phyloP scores from a whole-genome alignment of 2,329 filamentous ascomycete genomes.

The Macroventuria anomochaeta region DNA sequence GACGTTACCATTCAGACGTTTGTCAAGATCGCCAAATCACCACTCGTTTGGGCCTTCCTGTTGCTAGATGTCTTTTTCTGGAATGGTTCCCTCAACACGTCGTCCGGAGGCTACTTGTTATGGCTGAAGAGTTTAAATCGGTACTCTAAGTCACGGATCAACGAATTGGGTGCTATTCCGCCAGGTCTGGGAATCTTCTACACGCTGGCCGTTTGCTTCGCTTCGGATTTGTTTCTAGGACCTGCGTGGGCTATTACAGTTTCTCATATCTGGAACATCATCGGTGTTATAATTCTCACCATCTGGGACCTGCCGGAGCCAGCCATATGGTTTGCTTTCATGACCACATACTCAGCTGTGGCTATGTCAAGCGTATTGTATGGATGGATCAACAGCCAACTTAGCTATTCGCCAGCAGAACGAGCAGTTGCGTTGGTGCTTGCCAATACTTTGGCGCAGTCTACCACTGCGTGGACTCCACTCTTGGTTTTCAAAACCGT shows the following conservation, averaged over 20 bases:
- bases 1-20: slow-evolving; percentile 30
- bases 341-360: slow-evolving; percentile 57
- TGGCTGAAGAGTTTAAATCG: slow-evolving; percentile 64
- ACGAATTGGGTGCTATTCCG: slow-evolving; percentile 60
- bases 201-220: slow-evolving; percentile 61
- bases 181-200: slow-evolving; percentile 65
- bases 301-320: slow-evolving; percentile 64
- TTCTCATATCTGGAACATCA: slow-evolving; percentile 58
- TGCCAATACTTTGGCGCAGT: slow-evolving; percentile 62
- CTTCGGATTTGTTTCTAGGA: slow-evolving; percentile 60
- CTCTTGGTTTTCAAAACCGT: slow-evolving; percentile 59
- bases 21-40: slow-evolving; percentile 42
- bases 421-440: slow-evolving; percentile 59
- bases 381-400: slow-evolving; percentile 62
- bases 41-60: slow-evolving; percentile 60
- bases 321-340: slow-evolving; percentile 62
- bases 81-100: slow-evolving; percentile 58
- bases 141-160: slow-evolving; percentile 56
- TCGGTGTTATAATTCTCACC: slow-evolving; percentile 61
- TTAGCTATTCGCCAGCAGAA: slow-evolving; percentile 56
- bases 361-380: slow-evolving; percentile 63
- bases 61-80: slow-evolving; percentile 63
- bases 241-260: slow-evolving; percentile 63
- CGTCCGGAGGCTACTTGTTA: slow-evolving; percentile 60
- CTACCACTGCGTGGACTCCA: slow-evolving; percentile 63